A percentile compares a stretch with the other conserved stretches of the same genome.
These are phyloP conservation scores for Coprinopsis cinerea DNA, from an alignment of 768 basidiomycete species.

Conservation along the genomic window DNA sequence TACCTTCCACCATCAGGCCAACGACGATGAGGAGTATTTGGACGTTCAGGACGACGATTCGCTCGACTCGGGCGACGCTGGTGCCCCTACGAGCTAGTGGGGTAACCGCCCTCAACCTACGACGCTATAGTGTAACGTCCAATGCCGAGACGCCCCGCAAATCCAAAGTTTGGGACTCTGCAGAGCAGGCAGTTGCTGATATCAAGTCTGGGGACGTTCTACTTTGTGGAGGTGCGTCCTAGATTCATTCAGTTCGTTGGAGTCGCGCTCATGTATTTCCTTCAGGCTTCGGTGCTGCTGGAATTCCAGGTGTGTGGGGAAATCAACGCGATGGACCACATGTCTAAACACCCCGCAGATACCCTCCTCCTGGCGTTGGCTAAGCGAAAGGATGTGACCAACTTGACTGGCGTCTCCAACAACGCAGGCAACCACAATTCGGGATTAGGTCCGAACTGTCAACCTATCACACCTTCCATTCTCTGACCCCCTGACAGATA, in stretches of 20 bases:
- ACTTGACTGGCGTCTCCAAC: constrained; percentile 82
- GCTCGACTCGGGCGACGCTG: background rate
- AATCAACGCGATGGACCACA: constrained; percentile 2
- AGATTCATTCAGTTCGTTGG: background rate
- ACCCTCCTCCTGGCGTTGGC: constrained; percentile 77
- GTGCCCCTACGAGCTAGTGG: background rate
- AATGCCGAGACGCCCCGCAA: constrained; percentile 28
- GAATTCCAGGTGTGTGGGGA: constrained; percentile 63
- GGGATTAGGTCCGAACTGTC: constrained; percentile 52
- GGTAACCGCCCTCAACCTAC: constrained; percentile 1
- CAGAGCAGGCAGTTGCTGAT: constrained; percentile 78
- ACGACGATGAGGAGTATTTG: background rate
- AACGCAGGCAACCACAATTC: constrained; percentile 72
- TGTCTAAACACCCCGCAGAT: constrained; percentile 36
- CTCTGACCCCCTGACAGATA: constrained; percentile 38
- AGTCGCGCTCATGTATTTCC: background rate
- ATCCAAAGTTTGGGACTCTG: constrained; percentile 74
- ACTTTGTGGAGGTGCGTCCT: constrained; percentile 72
- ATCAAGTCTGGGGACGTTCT: constrained; percentile 76
- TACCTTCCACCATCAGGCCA: background rate
- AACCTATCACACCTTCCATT: background rate
- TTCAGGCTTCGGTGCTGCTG: constrained; percentile 83
- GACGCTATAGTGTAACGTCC: constrained; percentile 30
- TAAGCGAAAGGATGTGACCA: constrained; percentile 64
- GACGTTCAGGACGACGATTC: background rate